Evolutionary conservation across 352 stramenopile species (phyloP).

Genomic region (Phytophthora constricta): DNA sequence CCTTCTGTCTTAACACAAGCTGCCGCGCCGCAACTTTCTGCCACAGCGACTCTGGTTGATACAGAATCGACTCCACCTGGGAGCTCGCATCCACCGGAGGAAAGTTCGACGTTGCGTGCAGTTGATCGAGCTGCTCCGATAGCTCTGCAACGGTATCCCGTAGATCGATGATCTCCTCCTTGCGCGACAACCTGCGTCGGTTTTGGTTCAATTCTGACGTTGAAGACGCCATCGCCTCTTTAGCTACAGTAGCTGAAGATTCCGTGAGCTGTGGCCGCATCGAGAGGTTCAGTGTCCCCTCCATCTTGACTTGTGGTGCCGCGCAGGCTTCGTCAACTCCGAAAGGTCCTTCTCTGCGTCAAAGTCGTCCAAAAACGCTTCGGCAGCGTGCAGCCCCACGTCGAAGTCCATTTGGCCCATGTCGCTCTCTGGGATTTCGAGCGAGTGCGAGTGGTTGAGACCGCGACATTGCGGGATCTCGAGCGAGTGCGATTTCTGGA

Average conservation of each 20-base stretch:
- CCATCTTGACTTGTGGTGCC: too few relatives aligned
- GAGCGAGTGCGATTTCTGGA: conserved; percentile 32
- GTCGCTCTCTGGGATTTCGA: conserved; percentile 19
- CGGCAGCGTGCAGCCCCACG: conserved; percentile 15
- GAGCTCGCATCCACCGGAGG: conserved; percentile 13
- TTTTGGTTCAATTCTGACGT: background rate
- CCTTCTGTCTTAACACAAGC: conserved; percentile 22
- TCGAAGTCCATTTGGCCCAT: conserved; percentile 6
- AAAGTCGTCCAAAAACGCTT: conserved; percentile 26
- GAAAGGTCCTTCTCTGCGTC: conserved; percentile 25
- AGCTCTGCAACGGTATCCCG: conserved; percentile 31
- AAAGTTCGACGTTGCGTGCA: conserved; percentile 22
- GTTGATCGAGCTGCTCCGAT: conserved; percentile 25
- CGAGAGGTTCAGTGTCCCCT: conserved; percentile 4
- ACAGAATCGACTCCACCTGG: conserved; percentile 16
- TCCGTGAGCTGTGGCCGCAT: background rate
- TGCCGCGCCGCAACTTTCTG: conserved; percentile 31
- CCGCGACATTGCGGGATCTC: too few relatives aligned
- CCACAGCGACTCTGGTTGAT: conserved; percentile 30
- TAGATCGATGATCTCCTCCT: conserved; percentile 39
- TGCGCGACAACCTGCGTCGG: conserved; percentile 16
- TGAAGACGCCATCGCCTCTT: conserved; percentile 8
- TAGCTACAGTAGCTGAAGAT: background rate
- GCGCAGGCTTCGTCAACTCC: too few relatives aligned
- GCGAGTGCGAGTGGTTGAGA: conserved; percentile 22